Percentiles rank a stretch among this genome's conserved stretches.
phyloP scores from a whole-genome alignment of 768 basidiomycete genomes.

The Pulveroboletus sp. region DNA sequence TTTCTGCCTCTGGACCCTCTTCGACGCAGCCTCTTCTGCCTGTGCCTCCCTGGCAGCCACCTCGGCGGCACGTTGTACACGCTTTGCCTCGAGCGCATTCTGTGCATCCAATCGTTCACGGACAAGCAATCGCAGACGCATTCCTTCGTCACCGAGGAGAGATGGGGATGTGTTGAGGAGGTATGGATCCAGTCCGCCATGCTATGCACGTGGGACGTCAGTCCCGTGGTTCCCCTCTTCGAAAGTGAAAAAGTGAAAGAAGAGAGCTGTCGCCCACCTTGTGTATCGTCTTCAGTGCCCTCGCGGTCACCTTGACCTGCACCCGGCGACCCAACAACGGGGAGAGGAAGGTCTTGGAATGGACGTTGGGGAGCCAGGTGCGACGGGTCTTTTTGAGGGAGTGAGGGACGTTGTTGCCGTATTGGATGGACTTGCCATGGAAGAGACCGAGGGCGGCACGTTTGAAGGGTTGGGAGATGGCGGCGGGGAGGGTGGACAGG shows the following conservation, averaged over 20 bases:
- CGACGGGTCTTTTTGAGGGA: conserved; percentile 85
- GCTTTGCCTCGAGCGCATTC: conserved; percentile 16
- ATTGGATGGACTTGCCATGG: conserved; percentile 73
- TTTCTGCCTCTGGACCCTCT: conserved; percentile 4
- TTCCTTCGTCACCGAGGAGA: conserved; percentile 37
- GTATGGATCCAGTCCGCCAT: conserved; percentile 71
- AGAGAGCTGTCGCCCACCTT: conserved; percentile 41
- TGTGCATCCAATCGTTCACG: conserved; percentile 28
- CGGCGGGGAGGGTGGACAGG: conserved; percentile 20
- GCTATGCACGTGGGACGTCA: conserved; percentile 29
- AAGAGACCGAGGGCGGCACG: conserved; percentile 77
- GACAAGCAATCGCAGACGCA: conserved; percentile 42
- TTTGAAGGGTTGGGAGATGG: conserved; percentile 69
- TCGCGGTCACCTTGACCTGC: conserved; percentile 65
- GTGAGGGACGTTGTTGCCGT: conserved; percentile 87
- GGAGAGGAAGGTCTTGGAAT: conserved; percentile 67
- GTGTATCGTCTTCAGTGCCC: conserved; percentile 76
- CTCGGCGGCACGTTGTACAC: conserved; percentile 18
- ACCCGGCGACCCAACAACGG: conserved; percentile 56
- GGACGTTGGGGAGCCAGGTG: conserved; percentile 85
- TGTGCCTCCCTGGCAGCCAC: conserved; percentile 14
- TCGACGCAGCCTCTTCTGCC: conserved; percentile 5
- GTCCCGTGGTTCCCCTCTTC: not conserved
- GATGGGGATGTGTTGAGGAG: conserved; percentile 44
- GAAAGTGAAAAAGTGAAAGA: not conserved